Evolutionary conservation across 176 grass and related monocot species (phyloP), one percentile per base, ranked within the genome.

Genomic region (Aegilops umbellulata): DNA sequence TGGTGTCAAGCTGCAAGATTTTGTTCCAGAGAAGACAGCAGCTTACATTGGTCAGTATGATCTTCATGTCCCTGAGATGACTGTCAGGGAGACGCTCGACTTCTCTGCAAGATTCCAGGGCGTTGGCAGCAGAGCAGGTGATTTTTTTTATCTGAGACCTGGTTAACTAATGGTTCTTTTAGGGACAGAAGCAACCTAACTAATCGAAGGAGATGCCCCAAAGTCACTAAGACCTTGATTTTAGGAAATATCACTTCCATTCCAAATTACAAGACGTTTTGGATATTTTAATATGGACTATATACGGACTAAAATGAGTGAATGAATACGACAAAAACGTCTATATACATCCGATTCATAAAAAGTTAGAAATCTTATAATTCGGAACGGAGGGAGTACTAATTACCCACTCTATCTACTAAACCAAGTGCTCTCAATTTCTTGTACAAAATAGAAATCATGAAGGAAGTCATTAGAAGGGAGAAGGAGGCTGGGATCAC

Each of bases 401-500:
- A n/a, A 53, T 2, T 20, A 4, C 16, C 72, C 30, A 12, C 19
- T 53, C 10, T 22, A 30, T 26, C 24, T 38, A 62, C 47, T 65
- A 42, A 38, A 36, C 57, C 77, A 22, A 65, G 41, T 34, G 27
- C 17, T 38, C 29, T 61, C 57, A 25, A 10, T 74, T 77, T 17
- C 69, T 68, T 61, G 3, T 75, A 57, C 77, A 64, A 60, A 26
- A 23, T 51, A 86, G 80, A 83, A 57, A 75, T 85, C 83, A 79
- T 93, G 85, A 93, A 89, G 87, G 90, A 97, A 79, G 91, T 97
- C 13, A 91, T 90, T 53, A 90, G 82, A 76, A 90, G 87, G 87
- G 95, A 97, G 82, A 91, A 97, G 83, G 84, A 87, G 81, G 87
- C 83, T 7, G 92, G 92, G 69, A 94, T 97, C 76, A 83, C 83